Percentiles rank a stretch among this genome's conserved stretches.
Conservation (phyloP, 768 basidiomycete species). For the Tulasnella calospora region DNA sequence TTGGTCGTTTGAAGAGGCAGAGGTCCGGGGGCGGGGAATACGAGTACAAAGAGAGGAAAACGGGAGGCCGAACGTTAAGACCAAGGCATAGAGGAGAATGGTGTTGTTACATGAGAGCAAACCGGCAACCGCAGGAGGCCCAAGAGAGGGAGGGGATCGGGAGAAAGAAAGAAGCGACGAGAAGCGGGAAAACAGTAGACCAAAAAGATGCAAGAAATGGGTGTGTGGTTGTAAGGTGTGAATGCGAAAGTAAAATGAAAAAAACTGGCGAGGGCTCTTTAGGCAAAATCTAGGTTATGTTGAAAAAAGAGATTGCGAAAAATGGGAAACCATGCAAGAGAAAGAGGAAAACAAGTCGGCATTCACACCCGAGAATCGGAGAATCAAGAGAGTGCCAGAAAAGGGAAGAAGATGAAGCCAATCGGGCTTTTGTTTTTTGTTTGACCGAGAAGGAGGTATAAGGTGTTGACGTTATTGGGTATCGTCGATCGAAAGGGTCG, state of each 20-base stretch:
- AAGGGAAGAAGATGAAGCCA: too few relatives aligned
- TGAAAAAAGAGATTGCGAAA: too few relatives aligned
- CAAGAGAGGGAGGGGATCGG: background rate
- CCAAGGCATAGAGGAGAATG: background rate
- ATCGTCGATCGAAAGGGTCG: too few relatives aligned
- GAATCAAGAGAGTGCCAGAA: background rate
- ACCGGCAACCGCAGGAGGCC: background rate
- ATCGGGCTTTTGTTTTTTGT: too few relatives aligned
- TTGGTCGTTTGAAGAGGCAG: background rate
- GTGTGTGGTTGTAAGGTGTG: background rate
- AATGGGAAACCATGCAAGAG: background rate
- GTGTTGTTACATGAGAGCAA: background rate
- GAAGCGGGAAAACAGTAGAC: background rate
- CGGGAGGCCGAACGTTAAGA: background rate
- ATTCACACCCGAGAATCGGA: background rate
- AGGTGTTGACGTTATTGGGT: too few relatives aligned
- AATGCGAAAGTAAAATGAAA: background rate
- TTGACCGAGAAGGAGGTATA: too few relatives aligned
- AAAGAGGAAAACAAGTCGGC: background rate
- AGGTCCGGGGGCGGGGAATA: background rate
- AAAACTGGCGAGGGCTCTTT: too few relatives aligned
- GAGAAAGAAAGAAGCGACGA: background rate
- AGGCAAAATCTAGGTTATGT: too few relatives aligned
- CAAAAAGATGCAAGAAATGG: background rate
- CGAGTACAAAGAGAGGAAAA: background rate